phyloP scores from a whole-genome alignment of 208 protist species.

The Trypanosoma avium region DNA sequence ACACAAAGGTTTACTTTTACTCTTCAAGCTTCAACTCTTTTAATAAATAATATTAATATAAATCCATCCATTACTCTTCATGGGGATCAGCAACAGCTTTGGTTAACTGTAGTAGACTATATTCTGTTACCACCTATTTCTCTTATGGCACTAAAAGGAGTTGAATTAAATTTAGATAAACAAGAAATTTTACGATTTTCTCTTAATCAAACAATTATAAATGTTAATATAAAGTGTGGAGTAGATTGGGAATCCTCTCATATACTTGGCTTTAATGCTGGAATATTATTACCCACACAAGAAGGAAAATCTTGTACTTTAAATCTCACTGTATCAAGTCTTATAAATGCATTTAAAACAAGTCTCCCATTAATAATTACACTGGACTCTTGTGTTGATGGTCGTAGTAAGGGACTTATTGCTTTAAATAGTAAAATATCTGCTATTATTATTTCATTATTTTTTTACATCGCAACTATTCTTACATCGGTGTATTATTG shows the following conservation, averaged over 20 bases:
- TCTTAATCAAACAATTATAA: not conserved
- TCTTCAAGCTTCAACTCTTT: not conserved
- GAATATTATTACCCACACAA: not conserved
- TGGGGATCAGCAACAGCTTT: not conserved
- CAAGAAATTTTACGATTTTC: not conserved
- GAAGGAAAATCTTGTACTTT: not conserved
- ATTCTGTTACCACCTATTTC: not conserved
- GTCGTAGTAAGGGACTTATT: not conserved
- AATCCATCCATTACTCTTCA: not conserved
- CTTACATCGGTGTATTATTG: not conserved
- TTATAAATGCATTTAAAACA: not conserved
- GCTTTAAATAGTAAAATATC: not conserved
- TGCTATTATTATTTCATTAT: not conserved
- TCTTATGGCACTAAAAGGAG: not conserved
- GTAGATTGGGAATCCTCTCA: not conserved
- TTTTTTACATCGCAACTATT: not conserved
- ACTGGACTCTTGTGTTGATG: not conserved
- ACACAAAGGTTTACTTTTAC: not conserved
- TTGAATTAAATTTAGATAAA: not conserved
- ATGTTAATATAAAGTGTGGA: not conserved
- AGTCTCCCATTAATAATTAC: not conserved
- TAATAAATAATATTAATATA: not conserved
- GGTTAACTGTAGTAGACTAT: not conserved
- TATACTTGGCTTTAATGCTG: not conserved
- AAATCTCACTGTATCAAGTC: not conserved